Conservation (phyloP, 805 yeast species). For the Myxozyma nipponensis region DNA sequence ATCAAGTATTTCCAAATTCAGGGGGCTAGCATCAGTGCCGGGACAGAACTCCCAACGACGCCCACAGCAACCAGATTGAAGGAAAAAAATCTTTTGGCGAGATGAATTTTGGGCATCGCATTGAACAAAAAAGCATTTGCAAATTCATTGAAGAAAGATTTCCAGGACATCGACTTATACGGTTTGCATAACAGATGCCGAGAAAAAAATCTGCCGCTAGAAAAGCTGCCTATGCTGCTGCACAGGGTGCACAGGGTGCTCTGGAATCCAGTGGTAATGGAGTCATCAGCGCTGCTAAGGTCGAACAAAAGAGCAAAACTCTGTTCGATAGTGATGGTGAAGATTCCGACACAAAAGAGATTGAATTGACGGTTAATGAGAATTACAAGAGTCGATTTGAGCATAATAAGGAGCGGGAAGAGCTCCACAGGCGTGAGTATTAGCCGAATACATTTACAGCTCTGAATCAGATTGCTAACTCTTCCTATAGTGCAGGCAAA, state of each 20-base stretch:
- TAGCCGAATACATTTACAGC: not conserved
- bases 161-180: too few relatives aligned
- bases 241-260: not conserved
- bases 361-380: constrained; percentile 24
- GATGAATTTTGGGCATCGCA: too few relatives aligned
- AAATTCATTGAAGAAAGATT: too few relatives aligned
- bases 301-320: not conserved
- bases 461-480: not conserved
- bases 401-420: constrained; percentile 37
- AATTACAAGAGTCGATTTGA: constrained; percentile 34
- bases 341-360: constrained; percentile 27
- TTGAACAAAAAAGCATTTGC: too few relatives aligned
- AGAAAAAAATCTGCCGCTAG: not conserved
- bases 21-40: too few relatives aligned
- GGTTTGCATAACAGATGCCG: too few relatives aligned
- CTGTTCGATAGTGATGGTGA: constrained; percentile 16
- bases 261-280: too few relatives aligned
- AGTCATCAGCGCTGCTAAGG: not conserved
- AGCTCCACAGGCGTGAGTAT: constrained; percentile 28
- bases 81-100: too few relatives aligned
- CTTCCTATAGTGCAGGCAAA: constrained; percentile 26
- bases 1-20: too few relatives aligned
- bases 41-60: too few relatives aligned
- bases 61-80: too few relatives aligned
- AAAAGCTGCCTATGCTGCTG: not conserved